Percentiles rank a stretch among this genome's conserved stretches.
Conservation (phyloP, 257 asterid species). For the Penstemon newberryi region DNA sequence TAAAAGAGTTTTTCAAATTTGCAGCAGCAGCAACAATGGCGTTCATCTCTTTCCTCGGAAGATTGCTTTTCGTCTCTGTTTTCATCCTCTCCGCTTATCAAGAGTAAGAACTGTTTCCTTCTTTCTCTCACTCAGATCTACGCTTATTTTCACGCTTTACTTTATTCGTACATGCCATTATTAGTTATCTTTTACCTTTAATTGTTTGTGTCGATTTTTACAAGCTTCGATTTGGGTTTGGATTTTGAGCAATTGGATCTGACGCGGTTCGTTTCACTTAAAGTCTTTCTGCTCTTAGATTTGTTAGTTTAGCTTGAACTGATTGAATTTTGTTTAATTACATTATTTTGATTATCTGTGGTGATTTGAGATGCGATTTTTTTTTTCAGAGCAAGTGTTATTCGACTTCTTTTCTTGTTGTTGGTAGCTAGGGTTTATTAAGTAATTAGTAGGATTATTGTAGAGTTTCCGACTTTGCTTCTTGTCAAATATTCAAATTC, state of each 20-base stretch:
- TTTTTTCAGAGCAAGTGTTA: not conserved
- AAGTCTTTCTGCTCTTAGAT: not conserved
- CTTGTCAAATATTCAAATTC: too few species aligned
- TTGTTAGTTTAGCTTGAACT: constrained; percentile 1
- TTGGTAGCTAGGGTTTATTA: too few species aligned
- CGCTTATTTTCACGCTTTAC: constrained; percentile 19
- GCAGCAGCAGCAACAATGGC: constrained; percentile 50
- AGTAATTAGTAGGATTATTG: not conserved
- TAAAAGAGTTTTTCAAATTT: constrained; percentile 11
- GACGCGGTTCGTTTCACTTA: not conserved
- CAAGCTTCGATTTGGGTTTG: not conserved
- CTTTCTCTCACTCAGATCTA: constrained; percentile 48
- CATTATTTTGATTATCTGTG: not conserved
- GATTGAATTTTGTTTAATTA: not conserved
- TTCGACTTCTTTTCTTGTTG: not conserved
- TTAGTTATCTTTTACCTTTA: constrained; percentile 3
- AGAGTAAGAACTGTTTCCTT: constrained; percentile 53
- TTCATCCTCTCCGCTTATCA: constrained; percentile 88
- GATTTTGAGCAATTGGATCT: constrained; percentile 37
- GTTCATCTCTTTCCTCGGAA: constrained; percentile 68
- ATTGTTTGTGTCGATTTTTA: constrained; percentile 2
- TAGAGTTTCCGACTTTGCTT: not conserved
- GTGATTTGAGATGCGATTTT: constrained; percentile 6
- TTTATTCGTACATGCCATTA: not conserved
- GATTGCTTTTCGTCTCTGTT: constrained; percentile 85